Base-by-base conservation (phyloP, 345 rosid species). In the rapeseed (Brassica napus) region DNA sequence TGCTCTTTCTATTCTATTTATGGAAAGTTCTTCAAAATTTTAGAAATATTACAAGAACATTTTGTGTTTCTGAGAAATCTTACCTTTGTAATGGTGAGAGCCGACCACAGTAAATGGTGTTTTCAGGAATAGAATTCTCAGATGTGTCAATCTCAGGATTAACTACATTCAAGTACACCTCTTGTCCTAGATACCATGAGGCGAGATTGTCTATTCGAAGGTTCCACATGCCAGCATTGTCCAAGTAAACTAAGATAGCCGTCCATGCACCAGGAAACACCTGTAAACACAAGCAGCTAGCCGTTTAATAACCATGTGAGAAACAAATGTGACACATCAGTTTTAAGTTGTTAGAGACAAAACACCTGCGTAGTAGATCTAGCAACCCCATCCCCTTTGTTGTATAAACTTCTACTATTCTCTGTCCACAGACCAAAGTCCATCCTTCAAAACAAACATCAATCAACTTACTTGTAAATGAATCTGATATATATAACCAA, bases 221-320 rank as follows among this genome's bases (percentile, higher is more conserved):
- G 76, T 94, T 94, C 98, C 98, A 92, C 65, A 92, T 84, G 66
- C 98, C 98, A 6, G 95, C 87, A 86, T 91, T 92, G 84, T 92
- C 98, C 18, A 94, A 88, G 60, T 89, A 89, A 76, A 92, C 91
- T 74, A 94, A 81, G 55, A 94, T 87, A 14, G 98, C 97, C 0
- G 98, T 90, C 98, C 98, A 94, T 55, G 97, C 97, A 84, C 92
- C 95, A 1, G 98, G 97, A 84, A 88, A 92, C 69, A 92, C 98
- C 97, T 92, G 82, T 26, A 66, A 68, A 77, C 77, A 34, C n/a
- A 73, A 2, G 26, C n/a, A 62, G 3, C 16, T 5, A 62, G 3
- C 16, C 8, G 7, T 42, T 68, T 8, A 35, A 8, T 12, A n/a
- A 62, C 44, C 47, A 55, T 72, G 58, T 58, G 7, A 70, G 42